Base-by-base conservation (phyloP, 805 yeast species). In the Suhomyces canberraensis region DNA sequence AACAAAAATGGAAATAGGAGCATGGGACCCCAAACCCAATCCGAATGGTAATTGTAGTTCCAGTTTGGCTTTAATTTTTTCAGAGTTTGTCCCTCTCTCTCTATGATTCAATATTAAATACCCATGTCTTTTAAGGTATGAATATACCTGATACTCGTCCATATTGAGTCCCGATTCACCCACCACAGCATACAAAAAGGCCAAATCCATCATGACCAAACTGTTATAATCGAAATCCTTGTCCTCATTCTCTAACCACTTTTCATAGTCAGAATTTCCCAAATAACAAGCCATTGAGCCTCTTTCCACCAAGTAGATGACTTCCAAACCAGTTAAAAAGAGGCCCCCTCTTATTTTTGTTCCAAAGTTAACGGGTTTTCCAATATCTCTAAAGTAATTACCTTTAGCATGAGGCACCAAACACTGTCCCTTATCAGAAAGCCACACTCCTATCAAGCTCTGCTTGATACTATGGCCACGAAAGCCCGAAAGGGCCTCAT, bases 281-380 rank as follows among this genome's bases (percentile, higher is more conserved):
- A 60, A 35, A 41, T 58, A 64, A 4, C 62, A 44, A 9, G 58
- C 42, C 45, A 67, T 47, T 2, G 71, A 58, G 1, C 97, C 97
- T 52, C 98, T 66, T 54, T 90, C 96, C 2, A 81, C 75, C 37
- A 90, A 61, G 56, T 89, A 90, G 1, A 88, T 63, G 6, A 81
- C 73, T 49, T 90, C 98, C 40, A 85, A 78, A 13, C 76, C 75
- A 16, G 60, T 64, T 25, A 90, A 63, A 69, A 75, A 72, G 33
- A 78, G 61, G 0, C 58, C 60, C 16, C 40, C 44, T 20, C 21
- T 50, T 53, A 6, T 44, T 32, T 30, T 42, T 41, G 20, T 40
- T 33, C 19, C 54, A 4, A 43, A 22, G 18, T 35, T 38, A 13
- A 65, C 58, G 3, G 69, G 60, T 2, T 75, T 76, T 0, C 98